These are phyloP conservation scores for Tulasnella calospora DNA, from an alignment of 768 basidiomycete species.

Conservation along the genomic window DNA sequence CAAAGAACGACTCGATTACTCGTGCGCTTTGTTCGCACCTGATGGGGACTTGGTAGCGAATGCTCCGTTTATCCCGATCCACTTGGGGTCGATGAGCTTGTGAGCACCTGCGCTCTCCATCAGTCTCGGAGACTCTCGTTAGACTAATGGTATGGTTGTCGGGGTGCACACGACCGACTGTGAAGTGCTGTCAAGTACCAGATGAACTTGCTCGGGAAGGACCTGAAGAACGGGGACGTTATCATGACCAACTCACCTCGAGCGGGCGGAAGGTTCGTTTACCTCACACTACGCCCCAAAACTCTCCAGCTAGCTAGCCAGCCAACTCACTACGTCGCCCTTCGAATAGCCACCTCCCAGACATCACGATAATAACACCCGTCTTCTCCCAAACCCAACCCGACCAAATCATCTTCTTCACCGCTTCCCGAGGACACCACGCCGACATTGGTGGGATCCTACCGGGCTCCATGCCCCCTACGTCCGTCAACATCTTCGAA, in stretches of 20 bases:
- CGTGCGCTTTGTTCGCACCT: conserved; percentile 92
- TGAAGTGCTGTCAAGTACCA: conserved; percentile 84
- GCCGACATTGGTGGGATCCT: conserved; percentile 91
- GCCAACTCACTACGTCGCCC: conserved; percentile 21
- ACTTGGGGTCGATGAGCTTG: conserved; percentile 69
- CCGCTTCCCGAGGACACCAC: conserved; percentile 90
- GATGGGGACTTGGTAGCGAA: conserved; percentile 93
- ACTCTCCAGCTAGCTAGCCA: conserved; percentile 19
- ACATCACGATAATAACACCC: conserved; percentile 91
- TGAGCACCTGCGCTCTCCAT: too few species aligned
- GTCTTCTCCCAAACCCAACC: conserved; percentile 61
- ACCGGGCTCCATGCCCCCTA: conserved; percentile 91
- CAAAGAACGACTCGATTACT: conserved; percentile 92
- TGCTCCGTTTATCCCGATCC: conserved; percentile 49
- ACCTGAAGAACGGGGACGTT: conserved; percentile 84
- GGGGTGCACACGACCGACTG: too few species aligned
- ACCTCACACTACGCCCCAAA: not conserved
- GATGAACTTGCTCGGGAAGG: conserved; percentile 66
- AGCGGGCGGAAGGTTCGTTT: conserved; percentile 71
- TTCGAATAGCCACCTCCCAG: conserved; percentile 57
- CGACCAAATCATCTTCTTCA: conserved; percentile 82
- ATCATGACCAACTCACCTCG: conserved; percentile 88
- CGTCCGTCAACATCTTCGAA: conserved; percentile 83
- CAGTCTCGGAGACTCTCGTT: too few species aligned
- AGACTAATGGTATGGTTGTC: too few species aligned